Evolutionary conservation across 75 land plant species (phyloP), one percentile per base, ranked within the genome.

Genomic region (Cunninghamia lanceolata): DNA sequence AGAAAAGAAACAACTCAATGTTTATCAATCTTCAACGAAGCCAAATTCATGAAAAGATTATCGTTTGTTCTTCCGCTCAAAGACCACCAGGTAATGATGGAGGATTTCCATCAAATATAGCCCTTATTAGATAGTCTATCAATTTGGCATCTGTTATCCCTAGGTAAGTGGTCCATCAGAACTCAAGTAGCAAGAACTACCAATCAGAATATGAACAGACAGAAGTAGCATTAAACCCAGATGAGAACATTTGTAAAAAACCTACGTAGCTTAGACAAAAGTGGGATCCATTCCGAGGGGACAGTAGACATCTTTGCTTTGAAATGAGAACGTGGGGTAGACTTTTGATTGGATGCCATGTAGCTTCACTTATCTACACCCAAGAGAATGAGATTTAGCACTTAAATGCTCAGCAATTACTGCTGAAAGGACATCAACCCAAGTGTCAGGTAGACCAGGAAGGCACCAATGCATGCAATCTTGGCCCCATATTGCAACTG

Each of bases 381-480:
- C 47, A 80, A 80, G 47, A 40, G 10, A 83, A 32, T 35, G 19
- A 17, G 38, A 19, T 53, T 54, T 83, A 35, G 84, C 38, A 83
- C 32, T 54, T 63, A 95, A 81, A 45, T 89, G 80, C 39, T 92
- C 70, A 1, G 63, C 14, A 17, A 97, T 91, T 73, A 89, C 81
- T 76, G 90, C 88, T 52, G 92, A 36, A 39, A 98, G 86, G 42
- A 98, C 91, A 80, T 96, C 96, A 34, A 96, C 96, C 99, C 99
- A 96, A 40, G 94, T 95, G 87, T 98, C 99, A 14, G 99, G 99
- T 15, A 98, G 70, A 11, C 99, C 99, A 47, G 99, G 99, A 35
- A 98, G 88, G 93, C 98, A 98, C 99, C 99, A 98, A 71, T 98
- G 99, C 95, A 98, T 86, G 95, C 99, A 98, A 87, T 98, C 99